Base-by-base conservation (phyloP, 1,139 yeast genomes). In the Blastobotrys serpentis region DNA sequence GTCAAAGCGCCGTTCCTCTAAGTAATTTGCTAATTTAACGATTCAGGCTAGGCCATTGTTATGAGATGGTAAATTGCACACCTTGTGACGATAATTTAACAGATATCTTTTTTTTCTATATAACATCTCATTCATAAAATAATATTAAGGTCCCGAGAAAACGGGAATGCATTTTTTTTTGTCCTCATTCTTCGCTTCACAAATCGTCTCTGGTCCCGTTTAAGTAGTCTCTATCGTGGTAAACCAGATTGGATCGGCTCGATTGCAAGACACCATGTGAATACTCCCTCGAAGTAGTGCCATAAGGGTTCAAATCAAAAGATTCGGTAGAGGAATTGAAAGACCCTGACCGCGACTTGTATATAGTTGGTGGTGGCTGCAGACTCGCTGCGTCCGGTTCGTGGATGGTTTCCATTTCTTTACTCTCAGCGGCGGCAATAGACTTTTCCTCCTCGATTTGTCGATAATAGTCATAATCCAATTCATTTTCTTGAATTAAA, bases 401-500 rank as follows among this genome's bases (percentile, higher is more conserved):
- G n/a, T 29, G 32, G n/a, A 29, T 29, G n/a, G 32, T 29, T 10
- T 29, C 32, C 32, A 29, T 7, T 14, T 29, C 32, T 11, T 14
- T 29, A 11, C 32, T 29, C n/a, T n/a, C n/a, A 7, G 13, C 32
- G 4, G 32, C 14, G n/a, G 32, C 32, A 29, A 29, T 29, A 7
- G 32, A 29, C 13, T 6, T 4, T 29, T 29, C 32, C 13, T 29
- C 32, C 13, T 29, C 14, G 14, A 49, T 42, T 37, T 41, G 21
- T 14, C 44, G 46, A 46, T 55, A 59, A 21, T 56, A 58, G 30
- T 57, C 62, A 44, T 56, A 64, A 44, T 59, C 61, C 43, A 65
- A 52, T 37, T 65, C 63, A 19, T 52, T 46, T 17, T 63, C 68
- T 4, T 52, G 53, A 4, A 65, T 62, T 26, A 65, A 45, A 43